phyloP scores from a whole-genome alignment of 352 stramenopile genomes.

The Phytophthora ohioensis region DNA sequence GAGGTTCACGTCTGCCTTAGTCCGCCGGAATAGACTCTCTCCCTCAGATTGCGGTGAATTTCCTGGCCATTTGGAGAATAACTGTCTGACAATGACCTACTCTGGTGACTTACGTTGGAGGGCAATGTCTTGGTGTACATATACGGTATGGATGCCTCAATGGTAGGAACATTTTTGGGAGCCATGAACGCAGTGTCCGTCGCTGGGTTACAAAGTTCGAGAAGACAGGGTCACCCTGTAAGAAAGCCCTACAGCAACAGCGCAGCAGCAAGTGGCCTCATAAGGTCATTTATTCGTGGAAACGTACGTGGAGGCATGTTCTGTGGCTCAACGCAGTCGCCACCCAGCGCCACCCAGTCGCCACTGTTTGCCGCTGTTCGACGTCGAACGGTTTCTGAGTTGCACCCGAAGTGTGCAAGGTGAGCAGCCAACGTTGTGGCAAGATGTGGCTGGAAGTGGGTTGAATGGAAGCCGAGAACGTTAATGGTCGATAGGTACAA shows the following conservation, averaged over 20 bases:
- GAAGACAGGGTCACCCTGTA: not conserved
- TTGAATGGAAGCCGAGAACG: too few species aligned
- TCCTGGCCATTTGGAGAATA: slow-evolving; percentile 1
- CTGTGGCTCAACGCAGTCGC: too few species aligned
- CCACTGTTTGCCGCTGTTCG: too few species aligned
- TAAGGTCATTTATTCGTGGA: slow-evolving; percentile 21
- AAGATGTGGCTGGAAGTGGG: too few species aligned
- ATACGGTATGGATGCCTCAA: slow-evolving; percentile 22
- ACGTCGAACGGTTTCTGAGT: too few species aligned
- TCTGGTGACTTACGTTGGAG: slow-evolving; percentile 30
- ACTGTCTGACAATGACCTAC: slow-evolving; percentile 11
- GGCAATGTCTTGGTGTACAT: slow-evolving; percentile 23
- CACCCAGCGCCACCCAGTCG: too few species aligned
- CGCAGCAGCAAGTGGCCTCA: slow-evolving; percentile 12
- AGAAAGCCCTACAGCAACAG: not conserved
- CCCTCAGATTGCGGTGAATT: not conserved
- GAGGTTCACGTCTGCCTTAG: not conserved
- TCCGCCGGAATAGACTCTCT: not conserved
- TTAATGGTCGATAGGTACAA: too few species aligned
- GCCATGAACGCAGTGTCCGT: not conserved
- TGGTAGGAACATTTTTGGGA: slow-evolving; percentile 18
- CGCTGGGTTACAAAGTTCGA: slow-evolving; percentile 23
- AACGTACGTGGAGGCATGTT: slow-evolving; percentile 8
- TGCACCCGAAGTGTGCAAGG: too few species aligned
- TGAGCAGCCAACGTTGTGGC: too few species aligned